Evolutionary conservation across 1,139 yeast species (phyloP), one percentile per base, ranked within the genome.

Genomic region (Debaryomycetaceae sp.): DNA sequence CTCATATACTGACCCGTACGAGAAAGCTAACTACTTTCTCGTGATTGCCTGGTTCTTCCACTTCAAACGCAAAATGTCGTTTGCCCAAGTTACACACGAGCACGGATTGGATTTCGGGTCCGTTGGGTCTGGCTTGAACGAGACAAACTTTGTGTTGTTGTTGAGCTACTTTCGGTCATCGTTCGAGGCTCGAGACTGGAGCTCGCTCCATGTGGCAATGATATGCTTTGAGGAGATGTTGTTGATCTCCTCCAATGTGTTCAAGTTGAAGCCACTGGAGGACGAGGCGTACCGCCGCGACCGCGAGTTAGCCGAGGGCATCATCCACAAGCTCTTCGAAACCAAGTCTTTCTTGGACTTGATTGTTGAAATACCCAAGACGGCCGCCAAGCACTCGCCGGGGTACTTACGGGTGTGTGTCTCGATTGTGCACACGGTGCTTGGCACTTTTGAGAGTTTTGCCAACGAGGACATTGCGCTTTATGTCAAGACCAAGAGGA

Each of bases 21-120:
- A 66, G 31, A 57, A 54, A 26, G 71, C 75, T 1, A 48, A 51
- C 31, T 88, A 72, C 50, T 71, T 84, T 33, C 64, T 75, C 37
- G 61, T 85, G 4, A 61, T 73, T 7, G 67, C 88, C 0, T 91
- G 96, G 96, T 83, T 86, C 45, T 58, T 66, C 35, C 43, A 47
- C 5, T 67, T 55, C 41, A 64, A 61, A 35, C 43, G 72, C 14
- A 60, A 55, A 29, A 43, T 45, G 18, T 34, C 37, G 20, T 34
- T 37, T 14, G 16, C 20, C 14, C 21, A 30, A 24, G 27, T 24
- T n/a, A 5, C 25, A 29, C 10, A 9, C 8, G 44, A 44, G 15
- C 56, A 53, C 24, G 35, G 41, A 10, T 25, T 39, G 16, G 80
- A 80, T 38, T 80, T 66, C 48, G 79, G 82, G 1, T 70, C 79